Evolutionary conservation across 1,284 basidiomycete genomes (phyloP), one percentile per base, ranked within the genome.

Genomic region (Retiboletus fuscus): DNA sequence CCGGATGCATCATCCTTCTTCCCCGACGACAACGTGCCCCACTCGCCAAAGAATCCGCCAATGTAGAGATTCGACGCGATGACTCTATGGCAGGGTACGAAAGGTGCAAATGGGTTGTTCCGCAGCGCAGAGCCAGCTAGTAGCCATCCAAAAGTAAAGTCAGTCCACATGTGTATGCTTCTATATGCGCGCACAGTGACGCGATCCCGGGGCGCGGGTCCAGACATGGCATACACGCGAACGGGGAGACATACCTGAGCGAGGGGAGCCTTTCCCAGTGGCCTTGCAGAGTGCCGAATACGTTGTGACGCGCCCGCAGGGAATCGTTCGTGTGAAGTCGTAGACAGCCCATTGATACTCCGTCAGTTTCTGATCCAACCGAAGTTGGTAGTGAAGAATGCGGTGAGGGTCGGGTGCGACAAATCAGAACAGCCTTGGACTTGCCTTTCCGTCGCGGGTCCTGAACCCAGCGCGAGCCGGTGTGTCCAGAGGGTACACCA

Each of bases 71-170:
- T 87, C 3, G 90, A 88, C 0, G 90, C 88, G 39, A 92, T 87
- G 65, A 92, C 86, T 44, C 91, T 87, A 74, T 92, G 91, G 68
- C 92, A 93, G 0, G 91, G 91, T 15, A 92, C 84, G 67, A 84
- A 86, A 0, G 91, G 91, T 10, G 87, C 86, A 76, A 92, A 93
- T 0, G 91, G 91, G 75, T 92, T 92, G 53, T 83, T 84, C 51
- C 87, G 83, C 51, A 92, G 79, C 1, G 90, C 91, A 44, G 83
- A 84, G 39, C 91, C 91, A 30, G 91, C 91, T 90, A 72, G 22
- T 41, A 55, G 44, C 13, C 7, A 28, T 39, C n/a, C 51, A 58
- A 53, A 58, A n/a, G 55, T 62, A 53, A n/a, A 53, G 11, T 62
- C 39, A 61, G 61, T 41, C 55, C 51, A 18, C 6, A 34, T 62